Percentiles rank a stretch among this genome's conserved stretches.
These are phyloP conservation scores for Paspalum notatum DNA, from an alignment of 176 grass and related monocot species.

Conservation along the genomic window DNA sequence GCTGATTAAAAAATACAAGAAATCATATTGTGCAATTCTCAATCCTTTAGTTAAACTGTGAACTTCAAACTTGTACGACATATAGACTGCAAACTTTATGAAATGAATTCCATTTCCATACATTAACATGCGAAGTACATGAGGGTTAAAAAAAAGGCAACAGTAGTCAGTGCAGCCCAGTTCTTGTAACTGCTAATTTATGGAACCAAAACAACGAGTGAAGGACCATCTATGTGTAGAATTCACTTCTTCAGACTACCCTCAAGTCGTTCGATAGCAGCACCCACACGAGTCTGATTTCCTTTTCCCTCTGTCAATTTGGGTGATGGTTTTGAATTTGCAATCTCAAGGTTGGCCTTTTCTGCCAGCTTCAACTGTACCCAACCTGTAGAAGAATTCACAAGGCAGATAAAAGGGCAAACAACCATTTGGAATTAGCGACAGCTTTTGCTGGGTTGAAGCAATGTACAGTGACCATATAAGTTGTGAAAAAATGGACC, in stretches of 20 bases:
- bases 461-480: not conserved
- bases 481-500: not conserved
- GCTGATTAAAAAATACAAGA: not conserved
- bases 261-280: constrained; percentile 84
- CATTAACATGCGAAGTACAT: not conserved
- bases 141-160: not conserved
- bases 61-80: not conserved
- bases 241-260: constrained; percentile 72
- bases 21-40: not conserved
- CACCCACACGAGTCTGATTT: constrained; percentile 68
- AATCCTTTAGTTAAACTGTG: not conserved
- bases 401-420: constrained; percentile 6
- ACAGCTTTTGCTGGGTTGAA: constrained; percentile 1
- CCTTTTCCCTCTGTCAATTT: constrained; percentile 48
- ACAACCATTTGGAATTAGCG: not conserved
- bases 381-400: constrained; percentile 64
- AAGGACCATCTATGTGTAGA: not conserved
- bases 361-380: constrained; percentile 93
- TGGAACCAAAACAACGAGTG: not conserved
- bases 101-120: not conserved
- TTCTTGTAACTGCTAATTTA: not conserved
- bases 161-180: not conserved
- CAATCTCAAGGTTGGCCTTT: constrained; percentile 68
- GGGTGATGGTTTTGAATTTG: constrained; percentile 43
- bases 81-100: not conserved